phyloP scores from a whole-genome alignment of 495 filamentous ascomycete species.

The Xylaria curta region DNA sequence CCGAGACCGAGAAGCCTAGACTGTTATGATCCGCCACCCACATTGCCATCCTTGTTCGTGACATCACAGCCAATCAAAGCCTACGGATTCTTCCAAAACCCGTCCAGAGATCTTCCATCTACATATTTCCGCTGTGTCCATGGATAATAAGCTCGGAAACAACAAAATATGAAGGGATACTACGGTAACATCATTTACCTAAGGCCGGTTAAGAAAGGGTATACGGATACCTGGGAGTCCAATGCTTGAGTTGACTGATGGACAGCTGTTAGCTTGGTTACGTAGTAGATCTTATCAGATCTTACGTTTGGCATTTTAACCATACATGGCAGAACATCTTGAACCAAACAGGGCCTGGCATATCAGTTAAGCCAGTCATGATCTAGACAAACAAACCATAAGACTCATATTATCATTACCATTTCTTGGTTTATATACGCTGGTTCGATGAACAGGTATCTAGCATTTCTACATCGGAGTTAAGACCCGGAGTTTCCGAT shows the following conservation, averaged over 20 bases:
- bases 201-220: neutral
- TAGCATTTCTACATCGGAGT: neutral
- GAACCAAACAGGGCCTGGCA: neutral
- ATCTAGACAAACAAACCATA: neutral
- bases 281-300: neutral
- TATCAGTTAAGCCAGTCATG: too few relatives aligned
- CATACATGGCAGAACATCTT: neutral
- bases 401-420: neutral
- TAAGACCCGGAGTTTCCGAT: conserved; percentile 4
- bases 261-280: neutral
- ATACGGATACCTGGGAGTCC: neutral
- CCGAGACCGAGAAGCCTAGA: conserved; percentile 16
- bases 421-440: neutral
- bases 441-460: neutral
- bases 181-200: neutral
- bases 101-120: neutral
- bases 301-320: neutral
- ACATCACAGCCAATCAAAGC: conserved; percentile 41
- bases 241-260: neutral
- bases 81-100: neutral
- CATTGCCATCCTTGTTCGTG: conserved; percentile 23
- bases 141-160: neutral
- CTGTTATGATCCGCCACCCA: neutral
- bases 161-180: neutral
- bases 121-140: neutral